Evolutionary conservation across 208 protist species (phyloP), one percentile per base, ranked within the genome.

Genomic region (Porcisia hertigi): DNA sequence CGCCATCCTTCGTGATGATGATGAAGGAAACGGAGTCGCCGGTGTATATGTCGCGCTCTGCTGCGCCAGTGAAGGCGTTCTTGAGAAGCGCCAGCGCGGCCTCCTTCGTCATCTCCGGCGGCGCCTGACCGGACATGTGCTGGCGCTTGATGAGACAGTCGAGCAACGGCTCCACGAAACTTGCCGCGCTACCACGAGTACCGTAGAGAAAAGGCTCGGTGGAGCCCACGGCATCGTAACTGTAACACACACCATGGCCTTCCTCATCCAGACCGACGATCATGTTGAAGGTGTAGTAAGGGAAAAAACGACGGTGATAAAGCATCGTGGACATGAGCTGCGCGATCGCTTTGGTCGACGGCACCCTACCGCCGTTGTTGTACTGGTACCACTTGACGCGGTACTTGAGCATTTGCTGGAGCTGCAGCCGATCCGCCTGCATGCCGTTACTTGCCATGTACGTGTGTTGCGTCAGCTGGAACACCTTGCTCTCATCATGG

Each of bases 251-350:
- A 34, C 98, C 98, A 45, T 95, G 75, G 25, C 98, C 98, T 25
- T 98, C 75, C 58, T 97, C 91, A 82, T 99, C 92, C 20, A 99
- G 75, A 34, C 99, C 99, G 20, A 91, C 98, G 23, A 99, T 80
- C 77, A 99, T 94, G 88, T 99, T 99, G 88, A 99, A 99, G 4
- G 98, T 98, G 91, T 99, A 99, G 85, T 98, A 99, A 18, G 99
- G 99, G 88, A 99, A 99, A 85, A 99, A 99, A 73, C 99, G 94
- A 47, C 97, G 94, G 64, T 94, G 85, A 82, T 99, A 99, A 4
- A 99, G 92, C 57, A 97, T 97, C 34, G 95, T 99, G n/a, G 97
- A 97, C 41, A 99, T 84, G 69, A 99, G 90, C 89, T 99, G 98
- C 16, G 98, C 92, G 69, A 99, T 94, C 52, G 98, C 95, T 67